Percentiles rank a stretch among this genome's conserved stretches.
These are phyloP conservation scores for Chlorella variabilis DNA, from an alignment of 163 green algal genomes.

Conservation along the genomic window DNA sequence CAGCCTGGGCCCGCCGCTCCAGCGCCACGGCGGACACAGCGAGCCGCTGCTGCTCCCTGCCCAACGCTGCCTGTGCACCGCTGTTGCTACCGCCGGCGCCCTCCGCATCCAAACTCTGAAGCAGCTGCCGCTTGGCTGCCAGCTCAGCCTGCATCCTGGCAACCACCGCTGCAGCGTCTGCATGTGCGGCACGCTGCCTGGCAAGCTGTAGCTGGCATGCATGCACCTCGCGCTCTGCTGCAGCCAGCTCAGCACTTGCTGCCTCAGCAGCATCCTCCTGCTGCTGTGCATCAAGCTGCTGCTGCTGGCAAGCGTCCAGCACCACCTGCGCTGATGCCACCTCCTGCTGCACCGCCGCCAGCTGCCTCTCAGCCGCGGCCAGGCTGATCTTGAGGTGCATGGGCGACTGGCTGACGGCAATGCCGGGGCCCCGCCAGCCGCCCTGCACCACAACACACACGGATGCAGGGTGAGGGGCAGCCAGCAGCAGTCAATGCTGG, in stretches of 20 bases:
- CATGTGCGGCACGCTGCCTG: neutral
- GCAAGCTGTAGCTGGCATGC: neutral
- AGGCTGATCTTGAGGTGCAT: conserved; percentile 9
- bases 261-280: neutral
- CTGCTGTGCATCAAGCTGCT: neutral
- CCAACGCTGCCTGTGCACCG: conserved; percentile 13
- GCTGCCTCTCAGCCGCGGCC: neutral
- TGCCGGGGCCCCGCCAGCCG: neutral
- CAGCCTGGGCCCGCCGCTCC: neutral
- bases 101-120: neutral
- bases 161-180: neutral
- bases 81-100: neutral
- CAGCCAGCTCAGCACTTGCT: conserved; percentile 4
- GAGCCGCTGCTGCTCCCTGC: conserved; percentile 16
- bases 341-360: neutral
- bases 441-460: conserved; percentile 1
- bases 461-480: neutral
- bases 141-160: conserved; percentile 29
- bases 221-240: neutral
- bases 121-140: conserved; percentile 19
- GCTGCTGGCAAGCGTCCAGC: neutral
- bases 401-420: neutral
- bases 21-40: neutral
- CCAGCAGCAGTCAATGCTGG: neutral
- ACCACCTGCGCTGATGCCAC: neutral